These are phyloP conservation scores for Lablab purpureus DNA, from an alignment of 306 rosid species.

Conservation along the genomic window DNA sequence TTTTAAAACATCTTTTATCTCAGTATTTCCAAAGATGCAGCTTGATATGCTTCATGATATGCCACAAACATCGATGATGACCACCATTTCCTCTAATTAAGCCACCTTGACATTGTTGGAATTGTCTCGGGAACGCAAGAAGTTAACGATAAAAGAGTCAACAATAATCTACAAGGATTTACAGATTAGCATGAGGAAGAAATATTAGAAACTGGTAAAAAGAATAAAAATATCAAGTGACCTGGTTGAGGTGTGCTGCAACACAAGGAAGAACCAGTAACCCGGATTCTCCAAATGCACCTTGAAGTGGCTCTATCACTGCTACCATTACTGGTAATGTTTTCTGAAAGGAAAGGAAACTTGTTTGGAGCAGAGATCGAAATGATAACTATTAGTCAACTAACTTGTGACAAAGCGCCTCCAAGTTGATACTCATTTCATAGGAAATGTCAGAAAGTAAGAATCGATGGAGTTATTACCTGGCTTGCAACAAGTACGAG, in stretches of 20 bases:
- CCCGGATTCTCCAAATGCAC: constrained; percentile 88
- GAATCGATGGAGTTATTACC: constrained; percentile 53
- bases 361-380: constrained; percentile 19
- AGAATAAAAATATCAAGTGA: constrained; percentile 33
- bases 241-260: constrained; percentile 96
- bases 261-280: constrained; percentile 94
- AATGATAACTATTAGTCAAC: background rate
- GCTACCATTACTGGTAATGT: constrained; percentile 97
- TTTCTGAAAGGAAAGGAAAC: constrained; percentile 64
- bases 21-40: background rate
- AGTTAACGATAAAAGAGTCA: constrained; percentile 73
- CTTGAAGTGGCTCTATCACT: constrained; percentile 84
- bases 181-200: constrained; percentile 45
- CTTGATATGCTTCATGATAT: constrained; percentile 19
- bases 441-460: constrained; percentile 13
- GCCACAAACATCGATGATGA: constrained; percentile 9
- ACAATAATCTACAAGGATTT: constrained; percentile 62
- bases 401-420: background rate
- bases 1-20: background rate
- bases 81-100: constrained; percentile 36
- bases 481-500: constrained; percentile 82
- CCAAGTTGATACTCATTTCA: constrained; percentile 39
- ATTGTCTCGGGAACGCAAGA: constrained; percentile 59
- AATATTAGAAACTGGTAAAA: background rate
- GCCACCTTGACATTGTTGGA: constrained; percentile 53